These are phyloP conservation scores for Sistotremastrum niveocremeum DNA, from an alignment of 768 basidiomycete species.

Conservation along the genomic window DNA sequence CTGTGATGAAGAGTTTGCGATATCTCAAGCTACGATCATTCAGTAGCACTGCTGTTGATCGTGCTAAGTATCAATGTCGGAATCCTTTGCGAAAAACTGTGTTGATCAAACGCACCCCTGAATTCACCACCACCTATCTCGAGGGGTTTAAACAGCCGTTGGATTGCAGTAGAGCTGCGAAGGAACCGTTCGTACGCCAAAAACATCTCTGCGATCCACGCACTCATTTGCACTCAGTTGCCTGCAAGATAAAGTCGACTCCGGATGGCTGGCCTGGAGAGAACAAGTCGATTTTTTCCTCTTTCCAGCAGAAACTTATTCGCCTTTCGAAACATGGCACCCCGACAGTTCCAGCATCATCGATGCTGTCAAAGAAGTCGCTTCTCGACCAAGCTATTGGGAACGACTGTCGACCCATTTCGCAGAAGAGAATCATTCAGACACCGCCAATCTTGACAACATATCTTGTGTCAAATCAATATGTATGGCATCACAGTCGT, in stretches of 20 bases:
- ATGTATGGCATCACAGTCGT: constrained; percentile 28
- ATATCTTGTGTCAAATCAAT: constrained; percentile 63
- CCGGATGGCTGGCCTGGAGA: constrained; percentile 62
- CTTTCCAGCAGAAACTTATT: constrained; percentile 34
- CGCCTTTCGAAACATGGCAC: constrained; percentile 49
- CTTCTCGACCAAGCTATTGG: constrained; percentile 46
- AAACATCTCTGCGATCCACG: neutral
- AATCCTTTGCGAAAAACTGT: constrained; percentile 55
- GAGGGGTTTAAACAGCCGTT: constrained; percentile 39
- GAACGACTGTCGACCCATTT: constrained; percentile 52
- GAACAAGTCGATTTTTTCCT: constrained; percentile 31
- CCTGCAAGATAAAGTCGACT: constrained; percentile 40
- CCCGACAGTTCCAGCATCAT: constrained; percentile 35
- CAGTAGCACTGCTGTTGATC: constrained; percentile 37
- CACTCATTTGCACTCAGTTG: constrained; percentile 20
- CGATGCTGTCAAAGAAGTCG: constrained; percentile 33
- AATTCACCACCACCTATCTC: constrained; percentile 44
- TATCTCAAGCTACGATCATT: constrained; percentile 74
- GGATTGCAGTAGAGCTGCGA: constrained; percentile 18
- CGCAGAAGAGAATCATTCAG: constrained; percentile 66
- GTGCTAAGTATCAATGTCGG: constrained; percentile 45
- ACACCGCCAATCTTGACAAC: constrained; percentile 50
- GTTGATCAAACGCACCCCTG: constrained; percentile 32
- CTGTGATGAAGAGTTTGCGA: constrained; percentile 62
- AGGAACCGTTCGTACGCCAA: constrained; percentile 31